These are phyloP conservation scores for Lagerstroemia speciosa DNA, from an alignment of 345 rosid genomes.

Conservation along the genomic window DNA sequence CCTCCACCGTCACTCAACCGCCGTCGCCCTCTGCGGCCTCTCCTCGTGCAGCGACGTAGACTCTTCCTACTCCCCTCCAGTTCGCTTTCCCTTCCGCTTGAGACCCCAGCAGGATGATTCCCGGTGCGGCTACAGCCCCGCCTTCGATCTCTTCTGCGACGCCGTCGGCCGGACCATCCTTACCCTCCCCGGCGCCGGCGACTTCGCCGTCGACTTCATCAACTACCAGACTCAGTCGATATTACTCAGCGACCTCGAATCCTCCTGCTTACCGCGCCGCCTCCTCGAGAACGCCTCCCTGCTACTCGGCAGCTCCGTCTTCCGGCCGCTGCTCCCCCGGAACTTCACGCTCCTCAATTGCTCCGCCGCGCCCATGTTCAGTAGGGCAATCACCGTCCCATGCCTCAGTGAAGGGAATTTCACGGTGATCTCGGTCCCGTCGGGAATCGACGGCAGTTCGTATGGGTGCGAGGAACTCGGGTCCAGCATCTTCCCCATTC, in stretches of 20 bases:
- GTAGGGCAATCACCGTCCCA: neutral
- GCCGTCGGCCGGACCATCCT: constrained; percentile 11
- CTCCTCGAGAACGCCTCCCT: constrained; percentile 7
- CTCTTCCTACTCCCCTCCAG: neutral
- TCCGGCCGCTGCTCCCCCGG: neutral
- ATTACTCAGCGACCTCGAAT: constrained; percentile 26
- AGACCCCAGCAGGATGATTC: neutral
- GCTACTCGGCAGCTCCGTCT: constrained; percentile 7
- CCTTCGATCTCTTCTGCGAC: constrained; percentile 40
- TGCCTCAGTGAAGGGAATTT: constrained; percentile 34
- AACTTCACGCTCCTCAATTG: constrained; percentile 27
- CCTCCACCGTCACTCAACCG: neutral
- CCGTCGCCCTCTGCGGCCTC: constrained; percentile 9
- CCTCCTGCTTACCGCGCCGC: constrained; percentile 13
- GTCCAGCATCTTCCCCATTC: constrained; percentile 19
- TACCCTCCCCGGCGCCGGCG: constrained; percentile 26
- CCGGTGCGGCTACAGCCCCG: constrained; percentile 27
- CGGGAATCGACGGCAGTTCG: neutral
- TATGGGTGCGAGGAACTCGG: constrained; percentile 13
- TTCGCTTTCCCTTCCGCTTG: constrained; percentile 43
- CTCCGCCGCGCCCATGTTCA: neutral
- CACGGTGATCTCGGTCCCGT: constrained; percentile 21
- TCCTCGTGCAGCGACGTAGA: constrained; percentile 4
- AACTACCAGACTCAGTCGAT: constrained; percentile 24
- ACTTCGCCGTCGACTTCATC: constrained; percentile 30